Percentiles rank a stretch among this genome's conserved stretches.
These are phyloP conservation scores for Penicillium sp. DNA, from an alignment of 2,329 filamentous ascomycete genomes.

Conservation along the genomic window DNA sequence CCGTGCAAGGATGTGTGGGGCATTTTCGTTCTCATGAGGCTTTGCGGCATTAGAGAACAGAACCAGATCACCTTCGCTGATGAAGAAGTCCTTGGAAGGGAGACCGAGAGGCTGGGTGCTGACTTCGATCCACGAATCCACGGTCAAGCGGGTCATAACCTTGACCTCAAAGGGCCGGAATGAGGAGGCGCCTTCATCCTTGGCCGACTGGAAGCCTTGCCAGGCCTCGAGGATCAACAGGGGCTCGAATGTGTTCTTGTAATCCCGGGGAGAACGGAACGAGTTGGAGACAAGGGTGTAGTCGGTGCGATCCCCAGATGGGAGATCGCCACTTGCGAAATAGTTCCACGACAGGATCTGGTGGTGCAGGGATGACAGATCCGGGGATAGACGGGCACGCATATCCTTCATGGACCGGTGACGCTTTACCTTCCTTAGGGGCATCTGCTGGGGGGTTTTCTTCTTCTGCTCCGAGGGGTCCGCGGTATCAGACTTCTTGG, in stretches of 20 bases:
- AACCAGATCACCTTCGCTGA: slow-evolving; percentile 87
- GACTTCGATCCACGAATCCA: slow-evolving; percentile 92
- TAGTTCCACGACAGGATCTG: slow-evolving; percentile 93
- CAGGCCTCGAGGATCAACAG: slow-evolving; percentile 91
- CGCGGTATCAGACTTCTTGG: slow-evolving; percentile 47
- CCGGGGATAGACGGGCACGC: slow-evolving; percentile 87
- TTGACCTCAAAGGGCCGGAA: slow-evolving; percentile 85
- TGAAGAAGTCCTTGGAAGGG: slow-evolving; percentile 72
- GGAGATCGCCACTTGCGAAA: slow-evolving; percentile 85
- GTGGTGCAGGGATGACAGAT: slow-evolving; percentile 82
- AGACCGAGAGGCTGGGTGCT: slow-evolving; percentile 77
- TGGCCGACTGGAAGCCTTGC: slow-evolving; percentile 88
- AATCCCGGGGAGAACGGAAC: slow-evolving; percentile 77
- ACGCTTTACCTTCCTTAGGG: slow-evolving; percentile 82
- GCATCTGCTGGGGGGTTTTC: slow-evolving; percentile 64
- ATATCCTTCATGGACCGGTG: slow-evolving; percentile 88
- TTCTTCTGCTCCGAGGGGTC: slow-evolving; percentile 55
- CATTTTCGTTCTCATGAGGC: slow-evolving; percentile 69
- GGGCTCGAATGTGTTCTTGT: slow-evolving; percentile 89
- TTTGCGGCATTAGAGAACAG: slow-evolving; percentile 76
- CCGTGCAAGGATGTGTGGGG: slow-evolving; percentile 83
- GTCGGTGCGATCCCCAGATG: slow-evolving; percentile 72
- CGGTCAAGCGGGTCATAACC: slow-evolving; percentile 82
- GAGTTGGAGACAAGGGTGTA: slow-evolving; percentile 78
- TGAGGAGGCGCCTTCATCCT: slow-evolving; percentile 73